phyloP scores from a whole-genome alignment of 768 basidiomycete species.

The Lactarius vividus region DNA sequence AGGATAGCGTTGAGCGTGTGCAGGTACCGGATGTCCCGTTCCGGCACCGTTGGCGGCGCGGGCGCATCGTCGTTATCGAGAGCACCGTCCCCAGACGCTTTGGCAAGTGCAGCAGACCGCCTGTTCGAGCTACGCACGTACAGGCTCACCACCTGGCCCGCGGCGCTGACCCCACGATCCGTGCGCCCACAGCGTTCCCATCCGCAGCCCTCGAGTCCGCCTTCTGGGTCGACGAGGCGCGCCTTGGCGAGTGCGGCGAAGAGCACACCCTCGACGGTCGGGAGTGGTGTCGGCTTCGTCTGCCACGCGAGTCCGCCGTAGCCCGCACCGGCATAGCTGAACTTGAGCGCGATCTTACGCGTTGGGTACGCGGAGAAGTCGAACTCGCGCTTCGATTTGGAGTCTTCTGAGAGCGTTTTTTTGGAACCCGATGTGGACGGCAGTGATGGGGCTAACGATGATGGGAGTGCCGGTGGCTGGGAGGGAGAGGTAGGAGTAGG shows the following conservation, averaged over 20 bases:
- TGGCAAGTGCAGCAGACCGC: conserved; percentile 6
- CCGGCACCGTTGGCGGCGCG: conserved; percentile 22
- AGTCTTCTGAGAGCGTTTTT: conserved; percentile 14
- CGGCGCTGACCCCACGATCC: conserved; percentile 92
- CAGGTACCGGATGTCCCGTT: conserved; percentile 69
- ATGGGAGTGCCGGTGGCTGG: background rate
- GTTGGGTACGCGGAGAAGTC: conserved; percentile 65
- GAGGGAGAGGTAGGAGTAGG: conserved; percentile 31
- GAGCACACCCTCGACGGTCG: conserved; percentile 88
- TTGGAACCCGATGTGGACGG: conserved; percentile 15
- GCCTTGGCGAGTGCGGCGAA: conserved; percentile 77
- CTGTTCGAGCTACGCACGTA: conserved; percentile 78
- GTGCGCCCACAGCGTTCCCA: conserved; percentile 94
- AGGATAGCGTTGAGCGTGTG: conserved; percentile 81
- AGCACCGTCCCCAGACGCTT: background rate
- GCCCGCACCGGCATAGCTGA: conserved; percentile 90
- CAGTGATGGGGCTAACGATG: conserved; percentile 1
- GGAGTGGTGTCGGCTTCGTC: conserved; percentile 61
- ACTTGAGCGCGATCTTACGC: conserved; percentile 91
- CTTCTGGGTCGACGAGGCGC: conserved; percentile 68
- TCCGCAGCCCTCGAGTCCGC: conserved; percentile 79
- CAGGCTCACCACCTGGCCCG: conserved; percentile 89
- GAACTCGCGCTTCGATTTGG: conserved; percentile 44
- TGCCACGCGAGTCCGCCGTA: conserved; percentile 92
- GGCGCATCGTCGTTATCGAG: background rate